Evolutionary conservation across 108 stramenopile genomes (phyloP), one percentile per base, ranked within the genome.

Genomic region (Cylindrotheca closterium): DNA sequence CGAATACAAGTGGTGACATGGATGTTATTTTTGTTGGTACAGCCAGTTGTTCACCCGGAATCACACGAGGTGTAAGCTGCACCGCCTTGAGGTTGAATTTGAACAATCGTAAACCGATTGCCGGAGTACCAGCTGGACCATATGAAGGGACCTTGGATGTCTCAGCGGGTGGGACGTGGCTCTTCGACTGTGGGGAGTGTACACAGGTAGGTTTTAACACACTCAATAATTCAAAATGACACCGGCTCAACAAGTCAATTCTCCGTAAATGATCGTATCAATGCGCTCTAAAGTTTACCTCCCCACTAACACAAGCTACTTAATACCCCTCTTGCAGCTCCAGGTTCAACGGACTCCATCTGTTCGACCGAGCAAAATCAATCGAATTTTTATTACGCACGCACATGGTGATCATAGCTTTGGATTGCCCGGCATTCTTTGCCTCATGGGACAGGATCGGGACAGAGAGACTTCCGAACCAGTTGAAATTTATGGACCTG

Each of bases 141-240:
- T 62, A 42, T 21, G 30, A 12, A 30, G 4, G 64, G 26, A 30
- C 8, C 12, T 28, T 8, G 12, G 15, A 15, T 8, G 4, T 59
- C 60, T 71, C 51, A 63, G 62, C 17, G 37, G 86, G 91, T 42
- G 86, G 87, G 4, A 88, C 89, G 7, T 96, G 91, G 93, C 57
- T 98, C n/a, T 98, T 98, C 72, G 97, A 98, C 68, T 88, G 85
- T 64, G 97, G 97, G 5, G 97, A 98, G 74, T 79, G 89, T 24
- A 96, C 96, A 10, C 97, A 97, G 84, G 79, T 93, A 63, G 3
- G 83, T 83, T 63, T 42, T 25, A 62, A 37, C 56, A 21, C 2
- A n/a, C n/a, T n/a, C n/a, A n/a, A n/a, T n/a, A n/a, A n/a, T n/a
- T n/a, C n/a, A n/a, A n/a, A n/a, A n/a, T n/a, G n/a, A n/a, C n/a